A percentile compares a stretch with the other conserved stretches of the same genome.
These are phyloP conservation scores for Apiospora kogelbergensis DNA, from an alignment of 2,329 filamentous ascomycete genomes.

Conservation along the genomic window DNA sequence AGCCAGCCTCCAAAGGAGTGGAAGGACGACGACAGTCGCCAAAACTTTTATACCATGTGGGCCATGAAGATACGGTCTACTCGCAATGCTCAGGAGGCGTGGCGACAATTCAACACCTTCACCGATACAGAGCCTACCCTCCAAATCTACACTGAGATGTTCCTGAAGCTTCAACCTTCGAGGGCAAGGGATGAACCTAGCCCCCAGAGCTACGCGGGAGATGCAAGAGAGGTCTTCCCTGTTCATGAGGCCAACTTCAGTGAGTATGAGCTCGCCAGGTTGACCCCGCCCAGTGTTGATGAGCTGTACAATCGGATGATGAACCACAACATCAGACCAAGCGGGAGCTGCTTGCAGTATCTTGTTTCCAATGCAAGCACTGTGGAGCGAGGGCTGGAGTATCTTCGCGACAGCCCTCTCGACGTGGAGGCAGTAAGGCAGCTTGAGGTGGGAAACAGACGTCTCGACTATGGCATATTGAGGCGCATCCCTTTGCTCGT, in stretches of 20 bases:
- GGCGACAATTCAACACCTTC: constrained; percentile 37
- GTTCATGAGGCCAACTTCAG: constrained; percentile 59
- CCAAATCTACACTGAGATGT: constrained; percentile 60
- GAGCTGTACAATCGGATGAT: constrained; percentile 62
- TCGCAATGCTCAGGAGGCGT: constrained; percentile 61
- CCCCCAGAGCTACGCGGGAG: constrained; percentile 53
- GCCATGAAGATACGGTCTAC: constrained; percentile 58
- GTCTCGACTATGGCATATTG: constrained; percentile 22
- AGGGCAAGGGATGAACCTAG: constrained; percentile 23
- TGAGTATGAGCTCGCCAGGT: constrained; percentile 64
- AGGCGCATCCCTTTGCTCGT: constrained; percentile 33
- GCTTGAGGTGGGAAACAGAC: constrained; percentile 17
- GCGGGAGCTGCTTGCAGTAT: constrained; percentile 50
- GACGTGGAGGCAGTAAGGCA: constrained; percentile 20
- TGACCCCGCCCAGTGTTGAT: constrained; percentile 57
- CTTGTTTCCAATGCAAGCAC: constrained; percentile 54
- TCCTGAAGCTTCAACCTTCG: constrained; percentile 52
- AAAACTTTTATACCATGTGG: constrained; percentile 46
- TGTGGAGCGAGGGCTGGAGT: constrained; percentile 46
- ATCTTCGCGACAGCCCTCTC: constrained; percentile 47
- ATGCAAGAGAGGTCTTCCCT: constrained; percentile 54
- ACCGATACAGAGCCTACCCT: constrained; percentile 35
- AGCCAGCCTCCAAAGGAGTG: constrained; percentile 34
- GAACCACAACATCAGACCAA: constrained; percentile 45
- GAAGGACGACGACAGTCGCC: constrained; percentile 24